Percentiles rank a stretch among this genome's conserved stretches.
Conservation (phyloP, 352 stramenopile genomes). For the Phytophthora pluvialis region DNA sequence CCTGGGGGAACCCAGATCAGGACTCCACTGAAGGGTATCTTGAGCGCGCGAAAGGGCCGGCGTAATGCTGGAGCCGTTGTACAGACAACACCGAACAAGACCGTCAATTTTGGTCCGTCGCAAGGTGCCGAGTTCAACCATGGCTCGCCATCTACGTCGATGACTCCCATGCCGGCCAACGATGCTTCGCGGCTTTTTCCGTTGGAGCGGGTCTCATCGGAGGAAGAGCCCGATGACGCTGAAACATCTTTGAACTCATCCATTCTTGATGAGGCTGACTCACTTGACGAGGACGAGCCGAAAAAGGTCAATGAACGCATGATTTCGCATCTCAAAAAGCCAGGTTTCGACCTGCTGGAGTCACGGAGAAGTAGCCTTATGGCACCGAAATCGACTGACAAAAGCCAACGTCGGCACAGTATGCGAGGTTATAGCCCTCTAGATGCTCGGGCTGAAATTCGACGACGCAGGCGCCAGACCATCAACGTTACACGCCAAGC, state of each 20-base stretch:
- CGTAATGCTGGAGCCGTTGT: slow-evolving; percentile 15
- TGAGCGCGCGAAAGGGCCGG: slow-evolving; percentile 74
- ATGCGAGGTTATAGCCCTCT: slow-evolving; percentile 79
- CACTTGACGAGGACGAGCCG: slow-evolving; percentile 52
- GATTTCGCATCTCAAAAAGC: slow-evolving; percentile 24
- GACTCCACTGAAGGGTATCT: slow-evolving; percentile 74
- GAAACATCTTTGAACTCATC: slow-evolving; percentile 88
- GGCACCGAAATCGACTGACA: slow-evolving; percentile 36
- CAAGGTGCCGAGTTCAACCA: slow-evolving; percentile 83
- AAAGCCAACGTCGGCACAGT: slow-evolving; percentile 61
- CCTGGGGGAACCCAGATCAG: slow-evolving; percentile 21
- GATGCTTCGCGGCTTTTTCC: slow-evolving; percentile 73
- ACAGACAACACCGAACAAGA: slow-evolving; percentile 77
- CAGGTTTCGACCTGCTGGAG: slow-evolving; percentile 35
- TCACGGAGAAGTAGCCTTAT: slow-evolving; percentile 40
- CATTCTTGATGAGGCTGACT: slow-evolving; percentile 80
- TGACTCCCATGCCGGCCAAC: slow-evolving; percentile 80
- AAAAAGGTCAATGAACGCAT: slow-evolving; percentile 30
- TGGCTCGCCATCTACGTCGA: slow-evolving; percentile 83
- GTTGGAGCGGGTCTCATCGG: slow-evolving; percentile 43
- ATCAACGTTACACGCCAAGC: slow-evolving; percentile 33
- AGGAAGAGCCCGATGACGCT: slow-evolving; percentile 73
- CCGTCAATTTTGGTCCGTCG: slow-evolving; percentile 84
- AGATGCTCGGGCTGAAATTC: slow-evolving; percentile 73
- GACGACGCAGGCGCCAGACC: slow-evolving; percentile 56